These are phyloP conservation scores for Saccharata proteae DNA, from an alignment of 2,329 filamentous ascomycete species.

Conservation along the genomic window DNA sequence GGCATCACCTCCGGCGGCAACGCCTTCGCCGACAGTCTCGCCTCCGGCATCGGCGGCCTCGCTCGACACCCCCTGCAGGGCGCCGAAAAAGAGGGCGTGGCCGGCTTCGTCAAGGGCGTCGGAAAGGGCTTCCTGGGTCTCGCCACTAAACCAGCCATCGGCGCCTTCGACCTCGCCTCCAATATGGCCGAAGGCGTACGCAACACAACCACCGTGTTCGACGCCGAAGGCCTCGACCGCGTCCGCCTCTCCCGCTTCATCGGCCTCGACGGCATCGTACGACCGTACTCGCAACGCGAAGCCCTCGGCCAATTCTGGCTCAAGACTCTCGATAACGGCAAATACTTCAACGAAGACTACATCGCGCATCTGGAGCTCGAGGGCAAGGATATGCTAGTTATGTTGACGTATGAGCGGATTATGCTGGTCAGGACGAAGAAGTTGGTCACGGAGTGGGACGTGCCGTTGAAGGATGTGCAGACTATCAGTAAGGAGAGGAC, in stretches of 20 bases:
- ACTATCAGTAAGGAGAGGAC: slow-evolving; percentile 96
- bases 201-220: slow-evolving; percentile 97
- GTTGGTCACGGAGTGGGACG: slow-evolving; percentile 87
- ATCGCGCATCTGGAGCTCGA: slow-evolving; percentile 92
- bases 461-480: slow-evolving; percentile 88
- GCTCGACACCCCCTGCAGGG: slow-evolving; percentile 90
- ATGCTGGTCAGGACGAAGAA: slow-evolving; percentile 81
- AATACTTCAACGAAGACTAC: slow-evolving; percentile 95
- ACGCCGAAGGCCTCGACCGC: slow-evolving; percentile 85
- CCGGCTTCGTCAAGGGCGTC: slow-evolving; percentile 94
- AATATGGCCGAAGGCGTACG: slow-evolving; percentile 96
- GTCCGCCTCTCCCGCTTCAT: slow-evolving; percentile 91
- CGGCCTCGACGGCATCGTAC: slow-evolving; percentile 81
- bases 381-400: slow-evolving; percentile 75
- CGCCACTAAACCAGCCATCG: slow-evolving; percentile 94
- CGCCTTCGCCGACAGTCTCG: slow-evolving; percentile 83
- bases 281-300: slow-evolving; percentile 88
- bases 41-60: slow-evolving; percentile 85
- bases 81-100: slow-evolving; percentile 84
- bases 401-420: slow-evolving; percentile 53
- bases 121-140: slow-evolving; percentile 88
- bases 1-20: slow-evolving; percentile 93
- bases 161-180: slow-evolving; percentile 90
- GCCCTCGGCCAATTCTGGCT: slow-evolving; percentile 97
- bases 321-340: slow-evolving; percentile 94